Evolutionary conservation across 2,329 filamentous ascomycete species (phyloP), one percentile per base, ranked within the genome.

Genomic region (Scedosporium dehoogii): DNA sequence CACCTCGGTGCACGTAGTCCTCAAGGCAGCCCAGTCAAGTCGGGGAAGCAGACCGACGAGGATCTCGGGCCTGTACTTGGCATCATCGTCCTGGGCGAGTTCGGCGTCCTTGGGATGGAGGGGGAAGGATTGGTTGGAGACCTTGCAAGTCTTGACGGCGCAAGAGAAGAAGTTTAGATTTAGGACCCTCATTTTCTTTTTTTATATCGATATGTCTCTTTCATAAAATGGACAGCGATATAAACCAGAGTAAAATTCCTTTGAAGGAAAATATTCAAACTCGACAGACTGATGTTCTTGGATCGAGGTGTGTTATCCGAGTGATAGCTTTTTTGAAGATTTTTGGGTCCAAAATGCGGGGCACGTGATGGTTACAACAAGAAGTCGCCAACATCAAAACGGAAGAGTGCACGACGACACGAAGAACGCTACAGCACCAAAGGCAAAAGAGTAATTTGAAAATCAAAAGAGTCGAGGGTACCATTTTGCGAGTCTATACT

Each of bases 121-220:
- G 2, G 94, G 94, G 72, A 96, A 97, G 25, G 91, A 91, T 60
- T 83, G 78, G 5, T 88, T 80, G 38, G 88, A 87, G 63, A 86
- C 84, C 78, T 96, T 96, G 88, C 94, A 99, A 63, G 89, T 82
- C 81, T 97, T 97, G 73, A 96, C 89, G 65, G 94, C 93, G 81
- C 94, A 99, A 70, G 91, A 94, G 67, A 97, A 81, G 76, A 99
- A 99, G 78, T 97, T 97, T 70, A 96, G 87, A 65, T 92, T 97
- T 60, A 97, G 85, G 66, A 97, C 81, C 76, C 97, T 97, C 94
- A 99, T 99, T 63, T 63, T 62, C n/a, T n/a, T n/a, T n/a, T n/a
- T n/a, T n/a, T n/a, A n/a, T 38, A 21, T 21, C 29, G 44, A 53
- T 27, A 23, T 53, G 23, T 63, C 59, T 48, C n/a, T 38, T 38